phyloP scores from a whole-genome alignment of 805 yeast genomes.

The Saccharomycopsis fermentans region DNA sequence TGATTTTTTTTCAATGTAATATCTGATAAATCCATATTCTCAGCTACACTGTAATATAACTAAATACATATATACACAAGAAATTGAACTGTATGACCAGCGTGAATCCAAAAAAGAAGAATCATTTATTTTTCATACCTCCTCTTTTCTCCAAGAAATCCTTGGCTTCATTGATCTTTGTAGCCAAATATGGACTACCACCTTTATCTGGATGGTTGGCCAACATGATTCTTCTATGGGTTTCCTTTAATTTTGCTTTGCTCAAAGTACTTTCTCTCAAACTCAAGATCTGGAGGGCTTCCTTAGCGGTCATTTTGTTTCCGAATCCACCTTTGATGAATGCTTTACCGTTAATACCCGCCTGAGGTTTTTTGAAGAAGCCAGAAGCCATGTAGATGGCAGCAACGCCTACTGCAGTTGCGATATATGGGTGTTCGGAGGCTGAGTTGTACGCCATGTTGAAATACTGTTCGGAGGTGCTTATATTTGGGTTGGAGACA shows the following conservation, averaged over 20 bases:
- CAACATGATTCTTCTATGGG: constrained; percentile 76
- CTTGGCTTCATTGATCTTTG: constrained; percentile 87
- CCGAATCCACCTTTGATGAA: constrained; percentile 87
- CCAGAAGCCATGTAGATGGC: constrained; percentile 59
- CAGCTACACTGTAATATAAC: not conserved
- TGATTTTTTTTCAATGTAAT: too few relatives aligned
- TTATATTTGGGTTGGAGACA: constrained; percentile 21
- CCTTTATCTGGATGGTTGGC: constrained; percentile 93
- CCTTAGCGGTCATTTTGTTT: constrained; percentile 78
- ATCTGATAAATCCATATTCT: not conserved
- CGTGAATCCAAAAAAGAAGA: too few relatives aligned
- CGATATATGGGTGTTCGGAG: constrained; percentile 68
- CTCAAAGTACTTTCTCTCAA: constrained; percentile 56
- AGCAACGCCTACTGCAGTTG: constrained; percentile 61
- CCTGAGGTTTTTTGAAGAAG: constrained; percentile 50
- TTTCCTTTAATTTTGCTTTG: constrained; percentile 59
- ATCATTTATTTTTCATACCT: constrained; percentile 16
- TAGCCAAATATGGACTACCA: constrained; percentile 81
- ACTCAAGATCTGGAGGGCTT: constrained; percentile 77
- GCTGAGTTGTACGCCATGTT: constrained; percentile 48
- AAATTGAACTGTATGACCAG: not conserved
- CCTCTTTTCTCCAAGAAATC: constrained; percentile 57
- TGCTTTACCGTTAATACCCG: constrained; percentile 56
- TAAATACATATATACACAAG: not conserved
- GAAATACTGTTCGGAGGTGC: constrained; percentile 51